Base-by-base conservation (phyloP, 805 yeast genomes). In the Hanseniaspora thailandica region DNA sequence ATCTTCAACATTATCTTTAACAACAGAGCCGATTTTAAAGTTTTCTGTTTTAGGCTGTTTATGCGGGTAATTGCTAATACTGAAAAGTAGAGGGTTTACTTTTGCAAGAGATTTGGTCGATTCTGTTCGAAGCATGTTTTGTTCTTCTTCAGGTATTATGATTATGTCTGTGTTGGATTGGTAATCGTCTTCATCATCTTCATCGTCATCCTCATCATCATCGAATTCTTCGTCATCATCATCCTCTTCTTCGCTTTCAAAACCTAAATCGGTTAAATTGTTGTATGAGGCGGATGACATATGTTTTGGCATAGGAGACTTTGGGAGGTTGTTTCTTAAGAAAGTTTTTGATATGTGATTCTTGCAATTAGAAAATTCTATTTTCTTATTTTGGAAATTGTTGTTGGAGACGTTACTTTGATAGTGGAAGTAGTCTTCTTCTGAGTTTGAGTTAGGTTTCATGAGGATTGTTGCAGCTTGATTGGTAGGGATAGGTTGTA, bases 291-390 rank as follows among this genome's bases (percentile, higher is more conserved):
- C 34, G n/a, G 34, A 19, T 8, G 40, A 19, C 25, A 45, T 20
- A 12, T 39, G 31, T 17, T 50, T 49, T 28, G 63, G 63, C 50
- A 60, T 55, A 9, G 62, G 62, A 8, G 63, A 59, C 45, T 57
- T 58, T 5, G 60, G 61, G 10, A 57, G 45, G 20, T 45, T 38
- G 17, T 31, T 39, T 15, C 36, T 41, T 19, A 48, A 40, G 8
- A 43, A 20, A n/a, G 6, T 33, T 40, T 33, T 48, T 13, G 33
- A 13, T 4, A 28, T 25, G 13, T 19, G 17, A 5, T 38, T 38
- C 12, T 47, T 47, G n/a, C 45, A 43, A n/a, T 15, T 20, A 13
- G 30, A 38, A 8, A 30, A 20, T 5, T 28, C 45, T 12, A 31
- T 38, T 23, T 36, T 38, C n/a, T 38, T 47, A 8, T 36, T 30